These are phyloP conservation scores for Osmozyma mogii DNA, from an alignment of 805 yeast genomes.

Conservation along the genomic window DNA sequence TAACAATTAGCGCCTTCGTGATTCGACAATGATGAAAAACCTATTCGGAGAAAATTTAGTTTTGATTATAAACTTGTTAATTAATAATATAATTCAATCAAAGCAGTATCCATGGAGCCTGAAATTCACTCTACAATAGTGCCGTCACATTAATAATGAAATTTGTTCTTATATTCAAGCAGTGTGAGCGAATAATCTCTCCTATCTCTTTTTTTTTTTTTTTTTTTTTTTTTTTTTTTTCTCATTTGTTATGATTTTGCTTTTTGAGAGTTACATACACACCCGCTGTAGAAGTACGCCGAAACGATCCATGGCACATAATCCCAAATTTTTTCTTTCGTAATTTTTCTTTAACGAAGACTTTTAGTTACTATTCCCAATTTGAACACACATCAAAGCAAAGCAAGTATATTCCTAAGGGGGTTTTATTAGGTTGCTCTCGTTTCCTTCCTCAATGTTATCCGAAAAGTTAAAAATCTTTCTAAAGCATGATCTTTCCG, in stretches of 20 bases:
- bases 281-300: too few species aligned
- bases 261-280: too few species aligned
- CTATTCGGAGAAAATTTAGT: conserved; percentile 4
- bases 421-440: background rate
- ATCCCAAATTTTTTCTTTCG: too few species aligned
- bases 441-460: background rate
- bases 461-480: too few species aligned
- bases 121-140: background rate
- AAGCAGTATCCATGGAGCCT: background rate
- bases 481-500: too few species aligned
- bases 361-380: too few species aligned
- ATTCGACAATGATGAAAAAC: background rate
- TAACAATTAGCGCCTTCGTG: conserved; percentile 3
- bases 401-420: too few species aligned
- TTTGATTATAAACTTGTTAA: background rate
- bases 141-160: conserved; percentile 1
- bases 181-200: too few species aligned
- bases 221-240: background rate
- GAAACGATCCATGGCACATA: too few species aligned
- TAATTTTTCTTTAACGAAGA: too few species aligned
- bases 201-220: background rate
- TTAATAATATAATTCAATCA: background rate
- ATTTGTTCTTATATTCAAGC: background rate
- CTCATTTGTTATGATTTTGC: too few species aligned
- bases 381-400: too few species aligned